These are phyloP conservation scores for Salix koriyanagi DNA, from an alignment of 345 rosid genomes.

Conservation along the genomic window DNA sequence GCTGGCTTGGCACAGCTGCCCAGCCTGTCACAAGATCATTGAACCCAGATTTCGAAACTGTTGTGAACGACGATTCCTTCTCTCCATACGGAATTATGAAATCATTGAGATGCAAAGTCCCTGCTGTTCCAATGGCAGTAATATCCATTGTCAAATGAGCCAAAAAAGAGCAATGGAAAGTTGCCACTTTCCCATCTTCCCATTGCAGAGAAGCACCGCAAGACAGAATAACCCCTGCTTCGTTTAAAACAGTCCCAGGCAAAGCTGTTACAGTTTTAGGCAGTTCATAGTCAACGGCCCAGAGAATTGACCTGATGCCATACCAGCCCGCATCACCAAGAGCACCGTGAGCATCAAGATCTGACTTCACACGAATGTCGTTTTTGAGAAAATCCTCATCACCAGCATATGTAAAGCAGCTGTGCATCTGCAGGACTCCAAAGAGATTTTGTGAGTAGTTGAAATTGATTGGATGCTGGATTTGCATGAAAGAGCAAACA, in stretches of 20 bases:
- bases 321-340: slow-evolving; percentile 97
- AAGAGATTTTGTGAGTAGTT: background rate
- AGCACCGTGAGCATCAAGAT: slow-evolving; percentile 77
- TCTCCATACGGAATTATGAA: slow-evolving; percentile 62
- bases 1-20: slow-evolving; percentile 39
- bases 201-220: slow-evolving; percentile 68
- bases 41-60: slow-evolving; percentile 44
- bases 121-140: slow-evolving; percentile 64
- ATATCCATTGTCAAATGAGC: slow-evolving; percentile 67
- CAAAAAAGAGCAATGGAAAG: slow-evolving; percentile 70
- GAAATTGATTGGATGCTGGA: no score
- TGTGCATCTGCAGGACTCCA: slow-evolving; percentile 43
- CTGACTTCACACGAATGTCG: slow-evolving; percentile 78
- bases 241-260: slow-evolving; percentile 45
- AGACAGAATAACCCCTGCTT: slow-evolving; percentile 57
- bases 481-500: no score
- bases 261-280: slow-evolving; percentile 56
- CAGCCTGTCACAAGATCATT: slow-evolving; percentile 46
- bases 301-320: slow-evolving; percentile 50
- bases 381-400: slow-evolving; percentile 49
- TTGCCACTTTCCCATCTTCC: slow-evolving; percentile 61
- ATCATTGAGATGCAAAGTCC: slow-evolving; percentile 60
- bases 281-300: slow-evolving; percentile 54
- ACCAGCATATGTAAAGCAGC: slow-evolving; percentile 52
- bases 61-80: slow-evolving; percentile 47